These are phyloP conservation scores for Trichoderma harzianum DNA, from an alignment of 2,329 filamentous ascomycete species.

Conservation along the genomic window DNA sequence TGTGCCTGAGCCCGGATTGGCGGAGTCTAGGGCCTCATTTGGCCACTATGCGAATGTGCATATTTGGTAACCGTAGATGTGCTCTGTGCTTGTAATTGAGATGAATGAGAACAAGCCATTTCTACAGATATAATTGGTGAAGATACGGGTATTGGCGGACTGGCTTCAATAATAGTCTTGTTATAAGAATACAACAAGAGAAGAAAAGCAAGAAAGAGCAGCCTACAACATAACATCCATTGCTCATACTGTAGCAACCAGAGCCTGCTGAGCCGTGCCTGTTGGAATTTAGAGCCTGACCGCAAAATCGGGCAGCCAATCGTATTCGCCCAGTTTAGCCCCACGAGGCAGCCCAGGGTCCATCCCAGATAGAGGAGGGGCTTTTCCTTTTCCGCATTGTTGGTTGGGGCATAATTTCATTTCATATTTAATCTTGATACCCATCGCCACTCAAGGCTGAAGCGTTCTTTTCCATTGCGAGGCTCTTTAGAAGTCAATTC, in stretches of 20 bases:
- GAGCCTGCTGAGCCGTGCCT: background rate
- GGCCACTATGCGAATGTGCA: background rate
- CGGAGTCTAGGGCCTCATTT: constrained; percentile 15
- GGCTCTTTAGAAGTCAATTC: background rate
- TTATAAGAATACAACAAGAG: background rate
- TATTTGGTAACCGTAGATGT: background rate
- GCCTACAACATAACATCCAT: background rate
- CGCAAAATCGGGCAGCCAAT: background rate
- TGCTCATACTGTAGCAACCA: background rate
- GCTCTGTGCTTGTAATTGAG: background rate
- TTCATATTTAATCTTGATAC: constrained; percentile 13
- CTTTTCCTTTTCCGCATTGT: background rate
- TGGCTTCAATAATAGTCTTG: background rate
- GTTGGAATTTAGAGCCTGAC: background rate
- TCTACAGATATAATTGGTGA: background rate
- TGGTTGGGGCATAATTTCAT: background rate
- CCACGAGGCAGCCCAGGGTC: background rate
- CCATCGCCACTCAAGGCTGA: constrained; percentile 7
- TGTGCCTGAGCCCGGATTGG: constrained; percentile 10
- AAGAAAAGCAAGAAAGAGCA: too few species aligned
- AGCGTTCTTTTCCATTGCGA: background rate
- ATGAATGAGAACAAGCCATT: background rate
- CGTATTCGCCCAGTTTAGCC: background rate
- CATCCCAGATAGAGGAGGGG: background rate
- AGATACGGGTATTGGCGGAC: background rate